Percentiles rank a stretch among this genome's conserved stretches.
Conservation (phyloP, 495 filamentous ascomycete genomes). For the Neurospora hispaniola region DNA sequence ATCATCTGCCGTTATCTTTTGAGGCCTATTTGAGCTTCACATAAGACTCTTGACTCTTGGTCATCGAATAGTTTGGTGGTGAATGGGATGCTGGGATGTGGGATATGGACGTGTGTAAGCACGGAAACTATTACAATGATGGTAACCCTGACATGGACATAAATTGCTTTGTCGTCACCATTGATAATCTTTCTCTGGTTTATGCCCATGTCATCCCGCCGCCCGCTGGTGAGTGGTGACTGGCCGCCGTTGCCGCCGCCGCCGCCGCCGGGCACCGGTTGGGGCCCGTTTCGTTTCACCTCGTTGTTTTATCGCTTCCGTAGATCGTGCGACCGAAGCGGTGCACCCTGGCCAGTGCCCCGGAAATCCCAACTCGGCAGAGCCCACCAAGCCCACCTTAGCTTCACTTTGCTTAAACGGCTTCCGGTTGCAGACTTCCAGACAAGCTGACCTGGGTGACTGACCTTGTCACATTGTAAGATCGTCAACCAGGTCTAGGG, state of each 20-base stretch:
- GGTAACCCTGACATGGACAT: not conserved
- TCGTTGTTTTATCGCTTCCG: not conserved
- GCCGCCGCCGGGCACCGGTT: not conserved
- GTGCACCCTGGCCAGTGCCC: not conserved
- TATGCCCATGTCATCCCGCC: not conserved
- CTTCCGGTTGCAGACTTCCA: not conserved
- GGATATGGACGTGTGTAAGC: not conserved
- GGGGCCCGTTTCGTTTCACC: not conserved
- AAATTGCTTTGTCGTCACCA: not conserved
- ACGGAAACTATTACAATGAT: not conserved
- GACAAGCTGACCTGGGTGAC: not conserved
- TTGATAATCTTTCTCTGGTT: not conserved
- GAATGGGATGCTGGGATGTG: not conserved
- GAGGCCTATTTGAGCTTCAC: not conserved
- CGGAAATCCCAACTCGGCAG: not conserved
- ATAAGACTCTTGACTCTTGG: not conserved
- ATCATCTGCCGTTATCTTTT: not conserved
- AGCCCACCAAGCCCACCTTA: not conserved
- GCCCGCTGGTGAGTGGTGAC: not conserved
- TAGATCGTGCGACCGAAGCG: not conserved
- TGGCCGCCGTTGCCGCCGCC: not conserved
- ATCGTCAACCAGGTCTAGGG: not conserved
- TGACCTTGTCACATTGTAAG: not conserved
- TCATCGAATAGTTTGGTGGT: not conserved
- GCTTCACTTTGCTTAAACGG: not conserved